Conservation (phyloP, 2,329 filamentous ascomycete species). For the Phaeophleospora eucalypticola region DNA sequence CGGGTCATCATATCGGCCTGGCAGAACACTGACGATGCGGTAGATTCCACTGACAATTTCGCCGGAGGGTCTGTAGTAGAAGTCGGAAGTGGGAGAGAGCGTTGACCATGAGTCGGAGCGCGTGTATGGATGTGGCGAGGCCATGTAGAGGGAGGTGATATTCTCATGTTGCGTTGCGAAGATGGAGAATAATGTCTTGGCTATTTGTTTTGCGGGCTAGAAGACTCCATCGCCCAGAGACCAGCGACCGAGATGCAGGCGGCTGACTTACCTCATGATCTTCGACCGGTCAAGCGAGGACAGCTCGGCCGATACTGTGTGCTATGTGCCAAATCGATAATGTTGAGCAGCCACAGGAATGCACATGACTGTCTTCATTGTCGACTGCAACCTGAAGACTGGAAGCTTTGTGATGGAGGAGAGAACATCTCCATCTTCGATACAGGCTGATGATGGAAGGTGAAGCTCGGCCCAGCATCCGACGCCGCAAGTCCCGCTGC, state of each 20-base stretch:
- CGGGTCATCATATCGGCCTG: slow-evolving; percentile 13
- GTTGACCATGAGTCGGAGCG: slow-evolving; percentile 12
- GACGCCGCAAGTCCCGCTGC: not conserved
- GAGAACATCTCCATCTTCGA: not conserved
- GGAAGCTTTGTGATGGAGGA: not conserved
- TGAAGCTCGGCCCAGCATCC: not conserved
- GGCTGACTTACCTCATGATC: not conserved
- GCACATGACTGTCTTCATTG: too few relatives aligned
- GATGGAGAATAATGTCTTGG: too few relatives aligned
- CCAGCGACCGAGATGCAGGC: not conserved
- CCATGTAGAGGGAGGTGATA: slow-evolving; percentile 8
- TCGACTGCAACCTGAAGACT: too few relatives aligned
- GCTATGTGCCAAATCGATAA: too few relatives aligned
- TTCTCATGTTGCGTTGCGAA: not conserved
- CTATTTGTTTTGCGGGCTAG: too few relatives aligned
- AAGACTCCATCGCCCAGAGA: not conserved
- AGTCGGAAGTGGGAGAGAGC: slow-evolving; percentile 13
- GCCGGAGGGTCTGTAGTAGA: slow-evolving; percentile 15
- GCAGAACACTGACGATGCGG: slow-evolving; percentile 15
- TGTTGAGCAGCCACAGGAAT: too few relatives aligned
- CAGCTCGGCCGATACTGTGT: not conserved
- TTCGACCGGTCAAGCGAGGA: not conserved
- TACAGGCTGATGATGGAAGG: not conserved
- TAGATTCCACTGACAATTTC: slow-evolving; percentile 14
- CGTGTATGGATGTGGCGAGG: slow-evolving; percentile 8